Conservation (phyloP, 2,329 filamentous ascomycete genomes). For the Tolypocladium nubicola region DNA sequence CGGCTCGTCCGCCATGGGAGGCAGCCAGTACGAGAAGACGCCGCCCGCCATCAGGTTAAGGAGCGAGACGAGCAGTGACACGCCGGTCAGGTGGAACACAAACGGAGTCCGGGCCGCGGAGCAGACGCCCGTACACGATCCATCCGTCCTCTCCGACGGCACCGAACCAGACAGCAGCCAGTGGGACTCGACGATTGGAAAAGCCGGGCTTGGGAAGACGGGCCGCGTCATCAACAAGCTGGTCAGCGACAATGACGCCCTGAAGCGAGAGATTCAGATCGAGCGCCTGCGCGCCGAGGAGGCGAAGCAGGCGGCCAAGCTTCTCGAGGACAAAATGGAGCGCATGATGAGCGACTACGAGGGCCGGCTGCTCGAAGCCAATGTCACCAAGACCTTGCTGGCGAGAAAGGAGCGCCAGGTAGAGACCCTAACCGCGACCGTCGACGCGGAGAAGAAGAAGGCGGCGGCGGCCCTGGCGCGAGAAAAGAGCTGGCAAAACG, state of each 20-base stretch:
- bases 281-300: conserved; percentile 58
- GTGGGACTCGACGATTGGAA: conserved; percentile 60
- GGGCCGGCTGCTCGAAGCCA: conserved; percentile 56
- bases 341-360: conserved; percentile 59
- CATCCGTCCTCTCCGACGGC: conserved; percentile 18
- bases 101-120: conserved; percentile 21
- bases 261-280: conserved; percentile 63
- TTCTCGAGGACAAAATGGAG: conserved; percentile 63
- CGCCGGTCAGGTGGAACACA: conserved; percentile 20
- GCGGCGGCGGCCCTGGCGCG: conserved; percentile 47
- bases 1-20: conserved; percentile 30
- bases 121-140: conserved; percentile 11
- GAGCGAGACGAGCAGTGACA: conserved; percentile 14
- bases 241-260: conserved; percentile 68
- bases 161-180: conserved; percentile 23
- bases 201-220: conserved; percentile 62
- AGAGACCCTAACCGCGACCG: conserved; percentile 51
- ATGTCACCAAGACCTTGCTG: conserved; percentile 60
- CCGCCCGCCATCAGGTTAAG: conserved; percentile 26
- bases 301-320: conserved; percentile 54
- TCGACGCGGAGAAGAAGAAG: conserved; percentile 55
- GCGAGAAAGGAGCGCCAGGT: conserved; percentile 66
- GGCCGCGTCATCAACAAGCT: conserved; percentile 72
- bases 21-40: conserved; percentile 19
- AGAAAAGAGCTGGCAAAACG: conserved; percentile 50